These are phyloP conservation scores for Zygosaccharomyces sapae DNA, from an alignment of 1,139 yeast species.

Conservation along the genomic window DNA sequence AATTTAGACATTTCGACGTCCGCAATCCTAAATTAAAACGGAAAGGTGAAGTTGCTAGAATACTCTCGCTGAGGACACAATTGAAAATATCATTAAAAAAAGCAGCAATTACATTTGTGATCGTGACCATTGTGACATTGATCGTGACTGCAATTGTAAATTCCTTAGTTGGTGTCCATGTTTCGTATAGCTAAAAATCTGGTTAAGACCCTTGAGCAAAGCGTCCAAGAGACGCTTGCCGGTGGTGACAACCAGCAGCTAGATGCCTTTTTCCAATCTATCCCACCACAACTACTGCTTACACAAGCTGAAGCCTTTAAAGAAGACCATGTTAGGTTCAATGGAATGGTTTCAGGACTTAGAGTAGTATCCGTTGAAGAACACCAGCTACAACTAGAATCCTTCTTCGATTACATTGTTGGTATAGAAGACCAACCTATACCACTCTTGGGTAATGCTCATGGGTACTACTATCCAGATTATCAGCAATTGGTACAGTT, in stretches of 20 bases:
- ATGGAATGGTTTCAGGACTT: slow-evolving; percentile 45
- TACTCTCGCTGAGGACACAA: not conserved
- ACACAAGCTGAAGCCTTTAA: slow-evolving; percentile 17
- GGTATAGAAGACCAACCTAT: slow-evolving; percentile 73
- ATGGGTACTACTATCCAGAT: slow-evolving; percentile 39
- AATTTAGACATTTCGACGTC: not conserved
- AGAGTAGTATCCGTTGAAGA: slow-evolving; percentile 50
- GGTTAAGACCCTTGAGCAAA: slow-evolving; percentile 68
- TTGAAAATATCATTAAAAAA: not conserved
- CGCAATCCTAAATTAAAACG: not conserved
- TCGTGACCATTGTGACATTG: too few species aligned
- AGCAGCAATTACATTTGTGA: not conserved
- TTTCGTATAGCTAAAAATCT: slow-evolving; percentile 83
- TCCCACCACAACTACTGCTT: slow-evolving; percentile 33
- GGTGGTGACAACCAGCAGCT: slow-evolving; percentile 28
- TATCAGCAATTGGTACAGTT: slow-evolving; percentile 35
- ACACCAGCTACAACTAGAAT: slow-evolving; percentile 54
- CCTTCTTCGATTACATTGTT: slow-evolving; percentile 82
- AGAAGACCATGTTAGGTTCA: slow-evolving; percentile 17
- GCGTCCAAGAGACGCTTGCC: slow-evolving; percentile 33
- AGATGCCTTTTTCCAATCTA: slow-evolving; percentile 54
- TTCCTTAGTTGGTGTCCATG: slow-evolving; percentile 44
- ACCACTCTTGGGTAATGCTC: slow-evolving; percentile 44
- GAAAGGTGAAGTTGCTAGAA: not conserved
- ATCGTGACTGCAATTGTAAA: not conserved